These are phyloP conservation scores for Colletotrichum sp. DNA, from an alignment of 2,329 filamentous ascomycete genomes.

Conservation along the genomic window DNA sequence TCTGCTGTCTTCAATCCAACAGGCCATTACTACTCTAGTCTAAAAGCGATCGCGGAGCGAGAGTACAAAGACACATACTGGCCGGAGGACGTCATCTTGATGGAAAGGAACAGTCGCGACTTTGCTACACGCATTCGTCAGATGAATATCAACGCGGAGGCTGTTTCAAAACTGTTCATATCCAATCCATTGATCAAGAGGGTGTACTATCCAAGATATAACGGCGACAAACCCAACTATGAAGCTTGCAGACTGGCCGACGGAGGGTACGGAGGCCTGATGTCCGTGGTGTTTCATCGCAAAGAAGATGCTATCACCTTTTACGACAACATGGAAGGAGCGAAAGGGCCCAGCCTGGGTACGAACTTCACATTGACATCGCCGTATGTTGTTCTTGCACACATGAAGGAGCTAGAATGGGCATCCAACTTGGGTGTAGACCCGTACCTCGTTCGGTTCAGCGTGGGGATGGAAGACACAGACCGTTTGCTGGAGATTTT, in stretches of 20 bases:
- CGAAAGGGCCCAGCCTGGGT: conserved; percentile 92
- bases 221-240: conserved; percentile 72
- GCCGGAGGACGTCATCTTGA: conserved; percentile 91
- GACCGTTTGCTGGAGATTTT: conserved; percentile 53
- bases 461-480: conserved; percentile 86
- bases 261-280: conserved; percentile 87
- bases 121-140: conserved; percentile 82
- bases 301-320: conserved; percentile 77
- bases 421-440: conserved; percentile 81
- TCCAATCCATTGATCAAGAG: conserved; percentile 69
- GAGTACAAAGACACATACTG: conserved; percentile 91
- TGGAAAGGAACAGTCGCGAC: conserved; percentile 95
- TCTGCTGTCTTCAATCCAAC: conserved; percentile 69
- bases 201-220: conserved; percentile 87
- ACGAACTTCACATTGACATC: conserved; percentile 95
- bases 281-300: conserved; percentile 81
- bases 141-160: conserved; percentile 85
- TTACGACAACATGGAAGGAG: conserved; percentile 83
- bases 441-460: conserved; percentile 80
- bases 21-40: conserved; percentile 68
- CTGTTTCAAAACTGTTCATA: conserved; percentile 78
- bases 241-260: conserved; percentile 75
- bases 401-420: conserved; percentile 92
- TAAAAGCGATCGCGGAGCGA: conserved; percentile 68
- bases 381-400: conserved; percentile 89